Conservation (phyloP, 202 grass and related monocot species). For the Schoenoplectus triqueter region DNA sequence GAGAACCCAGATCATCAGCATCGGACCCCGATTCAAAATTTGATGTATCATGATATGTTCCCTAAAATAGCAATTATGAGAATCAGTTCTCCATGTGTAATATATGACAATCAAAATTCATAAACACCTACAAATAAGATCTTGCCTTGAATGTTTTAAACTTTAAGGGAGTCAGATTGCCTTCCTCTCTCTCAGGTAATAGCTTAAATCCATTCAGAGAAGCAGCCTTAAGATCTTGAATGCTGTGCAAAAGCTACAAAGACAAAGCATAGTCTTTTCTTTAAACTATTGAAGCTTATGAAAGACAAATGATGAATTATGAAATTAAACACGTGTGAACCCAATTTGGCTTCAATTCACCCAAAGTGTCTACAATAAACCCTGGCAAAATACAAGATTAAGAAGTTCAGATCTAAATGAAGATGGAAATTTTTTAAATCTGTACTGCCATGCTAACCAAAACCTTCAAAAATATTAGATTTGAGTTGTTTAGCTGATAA, state of each 20-base stretch:
- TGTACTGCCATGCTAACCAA: not conserved
- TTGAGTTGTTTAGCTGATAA: not conserved
- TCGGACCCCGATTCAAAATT: constrained; percentile 91
- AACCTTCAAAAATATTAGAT: not conserved
- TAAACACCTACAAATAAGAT: constrained; percentile 41
- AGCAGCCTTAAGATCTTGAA: constrained; percentile 65
- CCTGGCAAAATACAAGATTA: not conserved
- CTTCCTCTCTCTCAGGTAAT: constrained; percentile 64
- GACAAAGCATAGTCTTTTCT: constrained; percentile 33
- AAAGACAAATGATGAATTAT: not conserved
- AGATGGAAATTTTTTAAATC: not conserved
- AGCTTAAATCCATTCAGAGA: constrained; percentile 56
- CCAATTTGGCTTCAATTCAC: not conserved
- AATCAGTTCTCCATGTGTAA: constrained; percentile 29
- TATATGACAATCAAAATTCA: constrained; percentile 19
- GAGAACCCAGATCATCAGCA: constrained; percentile 84
- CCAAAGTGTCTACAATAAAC: not conserved
- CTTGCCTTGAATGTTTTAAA: constrained; percentile 64
- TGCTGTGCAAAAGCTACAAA: constrained; percentile 68
- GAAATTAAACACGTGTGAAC: constrained; percentile 1
- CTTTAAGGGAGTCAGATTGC: constrained; percentile 41
- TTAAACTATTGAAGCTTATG: not conserved
- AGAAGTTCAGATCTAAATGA: not conserved
- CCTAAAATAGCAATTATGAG: constrained; percentile 44
- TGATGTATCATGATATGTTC: constrained; percentile 51